Conservation (phyloP, 495 filamentous ascomycete species). For the Pseudoneurospora amorphoporcata region DNA sequence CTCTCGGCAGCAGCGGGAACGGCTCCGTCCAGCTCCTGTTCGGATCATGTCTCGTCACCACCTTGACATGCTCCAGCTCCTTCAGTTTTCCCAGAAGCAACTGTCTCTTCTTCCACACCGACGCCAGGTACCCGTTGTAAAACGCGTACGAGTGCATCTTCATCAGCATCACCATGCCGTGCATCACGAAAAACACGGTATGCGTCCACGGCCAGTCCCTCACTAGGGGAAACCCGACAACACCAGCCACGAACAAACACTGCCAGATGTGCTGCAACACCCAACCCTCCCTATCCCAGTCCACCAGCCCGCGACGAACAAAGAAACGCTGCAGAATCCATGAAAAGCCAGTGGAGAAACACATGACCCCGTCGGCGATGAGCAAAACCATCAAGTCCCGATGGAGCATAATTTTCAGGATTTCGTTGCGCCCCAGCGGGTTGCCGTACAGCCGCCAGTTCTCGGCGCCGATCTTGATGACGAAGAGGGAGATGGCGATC, state of each 20-base stretch:
- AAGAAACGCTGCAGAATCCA: slow-evolving; percentile 47
- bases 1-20: slow-evolving; percentile 3
- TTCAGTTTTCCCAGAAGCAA: slow-evolving; percentile 24
- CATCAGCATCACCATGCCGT: slow-evolving; percentile 63
- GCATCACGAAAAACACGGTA: slow-evolving; percentile 58
- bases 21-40: slow-evolving; percentile 29
- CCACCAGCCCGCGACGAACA: slow-evolving; percentile 41
- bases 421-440: slow-evolving; percentile 56
- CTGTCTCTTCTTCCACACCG: slow-evolving; percentile 39
- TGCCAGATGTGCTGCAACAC: slow-evolving; percentile 61
- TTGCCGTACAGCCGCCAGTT: slow-evolving; percentile 54
- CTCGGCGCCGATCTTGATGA: slow-evolving; percentile 51
- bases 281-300: slow-evolving; percentile 59
- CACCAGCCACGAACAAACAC: slow-evolving; percentile 43
- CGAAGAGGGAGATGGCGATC: slow-evolving; percentile 50
- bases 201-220: slow-evolving; percentile 70
- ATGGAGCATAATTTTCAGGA: slow-evolving; percentile 54
- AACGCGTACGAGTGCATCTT: slow-evolving; percentile 70
- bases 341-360: slow-evolving; percentile 45
- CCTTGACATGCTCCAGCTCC: slow-evolving; percentile 22
- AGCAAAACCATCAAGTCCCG: slow-evolving; percentile 55
- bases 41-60: slow-evolving; percentile 5
- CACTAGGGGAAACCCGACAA: slow-evolving; percentile 50
- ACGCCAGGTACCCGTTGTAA: slow-evolving; percentile 65
- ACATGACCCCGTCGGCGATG: slow-evolving; percentile 57